Conservation (phyloP, 805 yeast species). For the Lipomyces orientalis region DNA sequence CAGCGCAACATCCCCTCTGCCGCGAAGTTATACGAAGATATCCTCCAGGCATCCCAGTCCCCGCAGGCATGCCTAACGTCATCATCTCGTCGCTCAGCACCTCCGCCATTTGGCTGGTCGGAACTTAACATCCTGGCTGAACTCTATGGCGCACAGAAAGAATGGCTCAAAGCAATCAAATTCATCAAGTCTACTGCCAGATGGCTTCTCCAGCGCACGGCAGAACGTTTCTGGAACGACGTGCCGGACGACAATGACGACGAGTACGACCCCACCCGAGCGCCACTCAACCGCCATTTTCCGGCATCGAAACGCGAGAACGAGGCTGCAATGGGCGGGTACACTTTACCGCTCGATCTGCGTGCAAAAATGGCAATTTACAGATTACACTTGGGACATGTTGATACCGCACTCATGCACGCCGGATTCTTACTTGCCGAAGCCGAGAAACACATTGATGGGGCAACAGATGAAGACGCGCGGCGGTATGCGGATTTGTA, state of each 20-base stretch:
- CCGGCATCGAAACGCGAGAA: conserved; percentile 44
- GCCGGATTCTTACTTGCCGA: conserved; percentile 46
- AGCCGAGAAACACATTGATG: conserved; percentile 17
- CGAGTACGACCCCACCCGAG: conserved; percentile 21
- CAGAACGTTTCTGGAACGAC: conserved; percentile 71
- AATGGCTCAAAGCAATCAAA: conserved; percentile 67
- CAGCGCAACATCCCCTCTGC: conserved; percentile 44
- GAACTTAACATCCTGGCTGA: conserved; percentile 85
- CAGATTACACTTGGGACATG: conserved; percentile 67
- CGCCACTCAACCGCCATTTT: conserved; percentile 35
- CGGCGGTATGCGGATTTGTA: conserved; percentile 73
- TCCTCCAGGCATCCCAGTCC: conserved; percentile 30
- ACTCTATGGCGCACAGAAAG: conserved; percentile 70
- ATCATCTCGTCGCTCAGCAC: conserved; percentile 67
- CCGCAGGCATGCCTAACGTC: conserved; percentile 17
- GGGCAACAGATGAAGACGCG: conserved; percentile 58
- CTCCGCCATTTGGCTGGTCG: conserved; percentile 75
- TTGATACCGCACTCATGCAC: conserved; percentile 75
- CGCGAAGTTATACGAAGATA: conserved; percentile 40
- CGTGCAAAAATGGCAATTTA: conserved; percentile 78
- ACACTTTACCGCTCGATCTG: conserved; percentile 80
- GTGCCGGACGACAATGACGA: conserved; percentile 68
- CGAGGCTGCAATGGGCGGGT: conserved; percentile 36
- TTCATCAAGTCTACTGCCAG: conserved; percentile 74
- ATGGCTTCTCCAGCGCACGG: conserved; percentile 76